Evolutionary conservation across 768 basidiomycete genomes (phyloP).

Genomic region (Dentipellis sp.): DNA sequence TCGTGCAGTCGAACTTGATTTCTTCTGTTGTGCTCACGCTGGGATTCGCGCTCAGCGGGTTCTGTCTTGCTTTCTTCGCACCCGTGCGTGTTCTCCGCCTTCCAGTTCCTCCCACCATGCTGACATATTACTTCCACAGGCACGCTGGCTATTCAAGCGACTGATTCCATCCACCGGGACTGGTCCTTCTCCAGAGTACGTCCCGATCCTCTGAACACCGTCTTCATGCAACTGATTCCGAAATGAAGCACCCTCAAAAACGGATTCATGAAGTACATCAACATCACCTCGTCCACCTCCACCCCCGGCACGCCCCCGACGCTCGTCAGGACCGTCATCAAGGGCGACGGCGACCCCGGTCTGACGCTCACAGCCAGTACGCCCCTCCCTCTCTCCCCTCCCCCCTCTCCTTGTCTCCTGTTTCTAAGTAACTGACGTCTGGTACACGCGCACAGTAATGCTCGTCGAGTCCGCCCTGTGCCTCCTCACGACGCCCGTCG

Average conservation of each 20-base stretch:
- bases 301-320: conserved; percentile 21
- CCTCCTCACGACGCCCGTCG: conserved; percentile 43
- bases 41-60: conserved; percentile 15
- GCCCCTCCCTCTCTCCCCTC: too few relatives aligned
- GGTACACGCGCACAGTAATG: conserved; percentile 38
- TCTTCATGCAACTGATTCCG: background rate
- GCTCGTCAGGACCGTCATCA: conserved; percentile 51
- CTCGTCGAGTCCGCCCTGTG: conserved; percentile 73
- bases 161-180: conserved; percentile 44
- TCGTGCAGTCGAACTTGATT: conserved; percentile 30
- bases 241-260: conserved; percentile 41
- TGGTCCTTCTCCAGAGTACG: conserved; percentile 60
- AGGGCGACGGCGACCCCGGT: conserved; percentile 70
- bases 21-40: conserved; percentile 33
- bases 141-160: conserved; percentile 46
- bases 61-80: conserved; percentile 11
- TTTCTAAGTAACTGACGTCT: conserved; percentile 6
- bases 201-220: conserved; percentile 6
- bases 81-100: conserved; percentile 18
- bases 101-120: background rate
- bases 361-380: conserved; percentile 50
- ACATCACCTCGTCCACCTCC: conserved; percentile 53
- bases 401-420: too few relatives aligned
- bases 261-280: conserved; percentile 56
- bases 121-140: conserved; percentile 23